Percentiles rank a stretch among this genome's conserved stretches.
phyloP scores from a whole-genome alignment of 2,329 filamentous ascomycete species.

The Botrytis byssoidea region DNA sequence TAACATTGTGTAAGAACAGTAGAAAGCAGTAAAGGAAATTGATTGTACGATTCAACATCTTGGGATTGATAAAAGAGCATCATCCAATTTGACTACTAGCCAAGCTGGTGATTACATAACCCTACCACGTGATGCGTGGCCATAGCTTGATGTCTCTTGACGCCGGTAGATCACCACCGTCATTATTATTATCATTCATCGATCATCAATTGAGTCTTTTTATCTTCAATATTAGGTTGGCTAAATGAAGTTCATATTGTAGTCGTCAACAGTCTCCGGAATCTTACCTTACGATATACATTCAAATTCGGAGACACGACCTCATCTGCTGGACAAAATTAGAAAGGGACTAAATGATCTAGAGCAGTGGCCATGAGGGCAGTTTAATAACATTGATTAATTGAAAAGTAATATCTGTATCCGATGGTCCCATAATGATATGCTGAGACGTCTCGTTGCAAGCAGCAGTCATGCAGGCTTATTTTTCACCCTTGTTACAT shows the following conservation, averaged over 20 bases:
- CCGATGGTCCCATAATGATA: background rate
- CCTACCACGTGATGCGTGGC: background rate
- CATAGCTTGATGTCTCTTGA: background rate
- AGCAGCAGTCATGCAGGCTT: background rate
- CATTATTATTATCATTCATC: background rate
- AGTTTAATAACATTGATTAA: no score
- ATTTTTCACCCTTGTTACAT: background rate
- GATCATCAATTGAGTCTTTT: background rate
- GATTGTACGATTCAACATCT: background rate
- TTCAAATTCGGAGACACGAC: background rate
- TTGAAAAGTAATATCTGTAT: background rate
- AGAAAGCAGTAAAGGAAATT: background rate
- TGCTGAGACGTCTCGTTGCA: background rate
- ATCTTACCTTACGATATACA: background rate
- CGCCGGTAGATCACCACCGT: background rate
- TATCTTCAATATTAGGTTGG: background rate
- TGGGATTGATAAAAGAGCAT: background rate
- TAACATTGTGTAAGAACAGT: no score
- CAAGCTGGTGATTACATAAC: background rate
- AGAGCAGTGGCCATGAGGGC: no score
- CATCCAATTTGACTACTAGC: background rate
- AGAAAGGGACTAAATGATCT: background rate
- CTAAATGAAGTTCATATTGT: background rate
- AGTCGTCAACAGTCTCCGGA: no score
- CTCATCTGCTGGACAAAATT: background rate